Evolutionary conservation across 768 basidiomycete genomes (phyloP), one percentile per base, ranked within the genome.

Genomic region (Crucibulum laeve): DNA sequence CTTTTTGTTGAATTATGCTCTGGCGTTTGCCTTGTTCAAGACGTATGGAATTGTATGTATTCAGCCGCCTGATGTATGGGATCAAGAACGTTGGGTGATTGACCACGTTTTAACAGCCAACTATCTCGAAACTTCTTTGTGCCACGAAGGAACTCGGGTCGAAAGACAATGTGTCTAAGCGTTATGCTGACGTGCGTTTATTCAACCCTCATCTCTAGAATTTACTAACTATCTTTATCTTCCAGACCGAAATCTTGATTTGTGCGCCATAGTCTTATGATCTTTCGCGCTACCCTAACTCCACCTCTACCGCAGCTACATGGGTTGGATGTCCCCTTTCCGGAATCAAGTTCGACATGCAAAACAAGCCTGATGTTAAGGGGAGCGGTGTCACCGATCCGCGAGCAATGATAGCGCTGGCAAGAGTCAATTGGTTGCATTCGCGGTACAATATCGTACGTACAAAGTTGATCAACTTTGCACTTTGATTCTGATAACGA

Each of bases 1-100:
- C 4, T 40, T 51, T 13, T 43, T 79, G 2, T 36, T 68, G 42
- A 61, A 62, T 38, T 68, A 69, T 48, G 53, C 73, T 0, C 36
- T 71, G 24, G 58, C 70, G 1, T 74, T 79, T 53, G 77, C 76
- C 3, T 51, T 79, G 46, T 77, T 77, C 64, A 77, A 76, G 57
- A 77, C 76, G 3, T 77, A 73, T 53, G 71, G 51, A 1, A 65
- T 74, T 43, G 74, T 76, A 45, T 48, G 70, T 63, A 1, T 26
- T 15, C 10, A 37, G 10, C 18, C 10, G 11, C 17, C 19, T 10
- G 17, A 23, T 8, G 1, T 18, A 28, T 4, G 7, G 39, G 23
- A 34, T 18, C 19, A 13, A 14, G 8, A 13, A 5, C n/a, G n/a
- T 11, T 10, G 17, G 14, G 10, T 42, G 14, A 36, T 14, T 19